phyloP scores from a whole-genome alignment of 169 alveolate species.

The Eimeria praecox region DNA sequence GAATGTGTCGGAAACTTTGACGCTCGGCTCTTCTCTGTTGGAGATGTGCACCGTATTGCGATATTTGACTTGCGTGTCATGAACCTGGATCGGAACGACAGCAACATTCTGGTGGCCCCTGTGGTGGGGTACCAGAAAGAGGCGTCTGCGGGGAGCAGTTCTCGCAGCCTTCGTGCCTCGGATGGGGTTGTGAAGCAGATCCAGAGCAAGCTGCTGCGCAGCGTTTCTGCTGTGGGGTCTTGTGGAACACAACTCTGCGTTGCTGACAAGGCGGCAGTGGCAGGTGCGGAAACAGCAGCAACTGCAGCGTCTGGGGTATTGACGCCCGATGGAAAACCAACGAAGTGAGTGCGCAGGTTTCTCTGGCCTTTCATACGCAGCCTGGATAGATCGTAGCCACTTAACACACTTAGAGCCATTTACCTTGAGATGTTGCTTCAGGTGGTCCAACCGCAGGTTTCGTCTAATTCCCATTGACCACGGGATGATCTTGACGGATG shows the following conservation, averaged over 20 bases:
- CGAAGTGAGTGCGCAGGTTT: conserved; percentile 80
- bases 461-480: conserved; percentile 99
- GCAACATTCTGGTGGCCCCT: conserved; percentile 96
- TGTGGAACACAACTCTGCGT: conserved; percentile 63
- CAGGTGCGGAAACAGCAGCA: conserved; percentile 61
- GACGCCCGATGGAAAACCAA: conserved; percentile 87
- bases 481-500: conserved; percentile 98
- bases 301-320: conserved; percentile 58
- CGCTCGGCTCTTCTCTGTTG: conserved; percentile 94
- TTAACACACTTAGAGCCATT: background rate
- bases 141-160: conserved; percentile 68
- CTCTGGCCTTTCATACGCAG: background rate
- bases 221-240: conserved; percentile 66
- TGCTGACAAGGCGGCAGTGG: conserved; percentile 67
- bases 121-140: conserved; percentile 83
- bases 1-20: conserved; percentile 98
- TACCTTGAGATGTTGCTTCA: conserved; percentile 47
- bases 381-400: background rate
- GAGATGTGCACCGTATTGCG: conserved; percentile 97
- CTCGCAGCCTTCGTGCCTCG: conserved; percentile 69
- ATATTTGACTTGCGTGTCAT: conserved; percentile 98
- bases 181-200: conserved; percentile 72
- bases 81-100: conserved; percentile 99
- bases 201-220: conserved; percentile 63
- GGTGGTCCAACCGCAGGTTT: conserved; percentile 85